Evolutionary conservation across 768 basidiomycete genomes (phyloP), one percentile per base, ranked within the genome.

Genomic region (Boletus pseudo-olivaceus): DNA sequence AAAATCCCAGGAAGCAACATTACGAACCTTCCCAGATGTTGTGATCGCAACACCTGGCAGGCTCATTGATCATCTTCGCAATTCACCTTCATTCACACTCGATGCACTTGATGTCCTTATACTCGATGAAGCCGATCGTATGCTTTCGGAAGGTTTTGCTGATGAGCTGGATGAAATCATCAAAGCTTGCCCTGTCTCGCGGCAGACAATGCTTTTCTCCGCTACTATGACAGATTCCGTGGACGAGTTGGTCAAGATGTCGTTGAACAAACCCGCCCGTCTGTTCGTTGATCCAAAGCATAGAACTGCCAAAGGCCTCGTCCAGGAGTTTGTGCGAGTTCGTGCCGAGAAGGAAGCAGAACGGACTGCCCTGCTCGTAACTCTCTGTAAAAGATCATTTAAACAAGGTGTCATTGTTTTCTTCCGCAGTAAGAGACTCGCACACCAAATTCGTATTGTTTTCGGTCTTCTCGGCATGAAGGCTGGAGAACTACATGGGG

Each of bases 161-260:
- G 97, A 95, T 68, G 97, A 98, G 70, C 77, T 99, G 33, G 76
- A 83, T 17, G 97, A 99, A 72, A 97, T 99, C 62, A 85, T 98
- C 73, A 87, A 86, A 63, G 82, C 90, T 17, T 97, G 94, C 67
- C 94, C 94, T 2, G 72, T 72, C 20, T 88, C 88, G 26, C 83
- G 97, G 35, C 97, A 98, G 69, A 98, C 97, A 4, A 96, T 99
- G 93, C 79, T 99, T 35, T 99, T 99, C 73, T 97, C 94, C 1
- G 97, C 97, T 3, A 99, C 97, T 1, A 98, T 98, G 90, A 98
- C 95, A 5, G 97, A 99, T 70, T 88, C 90, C 1, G 89, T 98
- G 9, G 92, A 97, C 62, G 88, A 94, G 65, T 81, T 99, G 45
- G 90, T 98, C 53, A 86, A 85, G 65, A 88, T 98, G 80, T 92